phyloP scores from a whole-genome alignment of 345 rosid species.

The Citrus reticulata region DNA sequence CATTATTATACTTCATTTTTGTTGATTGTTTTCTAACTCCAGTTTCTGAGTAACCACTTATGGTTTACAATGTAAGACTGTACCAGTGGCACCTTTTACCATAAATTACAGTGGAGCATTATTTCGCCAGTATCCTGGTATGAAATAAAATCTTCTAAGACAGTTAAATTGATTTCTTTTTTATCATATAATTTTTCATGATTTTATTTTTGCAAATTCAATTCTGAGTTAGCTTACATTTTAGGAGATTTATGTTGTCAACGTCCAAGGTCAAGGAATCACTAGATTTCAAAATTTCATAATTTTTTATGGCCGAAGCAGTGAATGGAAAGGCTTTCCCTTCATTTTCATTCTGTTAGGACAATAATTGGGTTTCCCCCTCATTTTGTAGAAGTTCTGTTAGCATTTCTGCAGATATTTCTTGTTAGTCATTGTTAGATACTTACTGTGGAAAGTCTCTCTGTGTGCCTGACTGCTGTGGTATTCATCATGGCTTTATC shows the following conservation, averaged over 20 bases:
- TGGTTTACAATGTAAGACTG: slow-evolving; percentile 61
- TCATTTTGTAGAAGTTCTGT: neutral
- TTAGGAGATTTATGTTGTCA: neutral
- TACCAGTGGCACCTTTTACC: slow-evolving; percentile 81
- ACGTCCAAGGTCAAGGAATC: neutral
- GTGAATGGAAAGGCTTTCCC: neutral
- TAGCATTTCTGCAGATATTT: neutral
- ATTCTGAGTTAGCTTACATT: neutral
- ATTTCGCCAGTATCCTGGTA: slow-evolving; percentile 94
- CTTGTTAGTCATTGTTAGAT: neutral
- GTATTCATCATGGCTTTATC: neutral
- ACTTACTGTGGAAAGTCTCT: too few species aligned
- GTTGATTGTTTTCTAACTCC: slow-evolving; percentile 17
- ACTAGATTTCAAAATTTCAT: neutral
- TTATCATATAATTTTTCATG: neutral
- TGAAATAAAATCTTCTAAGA: slow-evolving; percentile 3
- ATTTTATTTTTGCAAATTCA: neutral
- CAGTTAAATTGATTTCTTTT: neutral
- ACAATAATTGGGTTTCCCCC: neutral
- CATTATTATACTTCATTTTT: neutral
- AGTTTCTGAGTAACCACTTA: slow-evolving; percentile 23
- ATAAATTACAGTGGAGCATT: slow-evolving; percentile 89
- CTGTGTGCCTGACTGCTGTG: neutral
- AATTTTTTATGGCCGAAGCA: neutral
- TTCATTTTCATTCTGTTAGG: neutral